These are phyloP conservation scores for Naganishia antarctica DNA, from an alignment of 768 basidiomycete species.

Conservation along the genomic window DNA sequence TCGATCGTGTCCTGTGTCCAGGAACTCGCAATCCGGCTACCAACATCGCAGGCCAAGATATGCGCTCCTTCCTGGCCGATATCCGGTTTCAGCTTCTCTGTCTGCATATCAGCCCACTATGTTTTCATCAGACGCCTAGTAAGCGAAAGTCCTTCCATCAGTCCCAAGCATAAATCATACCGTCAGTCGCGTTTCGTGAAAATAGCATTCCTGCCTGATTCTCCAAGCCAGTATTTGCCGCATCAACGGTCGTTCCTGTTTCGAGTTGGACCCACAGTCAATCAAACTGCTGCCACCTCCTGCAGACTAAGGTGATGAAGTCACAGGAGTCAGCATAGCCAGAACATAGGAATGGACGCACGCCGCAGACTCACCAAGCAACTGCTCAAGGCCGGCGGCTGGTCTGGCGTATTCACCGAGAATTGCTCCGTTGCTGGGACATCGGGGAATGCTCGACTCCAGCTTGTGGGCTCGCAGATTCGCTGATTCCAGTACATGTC, in stretches of 20 bases:
- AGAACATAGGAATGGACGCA: too few species aligned
- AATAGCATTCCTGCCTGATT: slow-evolving; percentile 4
- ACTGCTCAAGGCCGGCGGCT: too few species aligned
- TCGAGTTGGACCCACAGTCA: not conserved
- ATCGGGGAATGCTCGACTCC: not conserved
- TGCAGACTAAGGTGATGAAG: too few species aligned
- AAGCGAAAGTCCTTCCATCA: not conserved
- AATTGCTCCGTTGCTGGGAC: too few species aligned
- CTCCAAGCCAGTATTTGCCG: slow-evolving; percentile 8
- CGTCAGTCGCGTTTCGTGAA: slow-evolving; percentile 13
- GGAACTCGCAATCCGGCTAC: not conserved
- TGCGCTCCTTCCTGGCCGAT: not conserved
- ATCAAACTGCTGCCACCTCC: too few species aligned
- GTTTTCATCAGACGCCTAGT: not conserved
- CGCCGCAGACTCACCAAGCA: too few species aligned
- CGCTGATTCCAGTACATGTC: not conserved
- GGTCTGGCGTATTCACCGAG: too few species aligned
- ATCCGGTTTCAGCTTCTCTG: not conserved
- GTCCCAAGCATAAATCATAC: not conserved
- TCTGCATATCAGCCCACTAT: slow-evolving; percentile 10
- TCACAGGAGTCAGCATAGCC: too few species aligned
- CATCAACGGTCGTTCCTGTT: not conserved
- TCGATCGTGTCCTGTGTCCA: slow-evolving; percentile 6
- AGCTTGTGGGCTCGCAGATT: too few species aligned
- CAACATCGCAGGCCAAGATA: not conserved